A percentile compares a stretch with the other conserved stretches of the same genome.
phyloP scores from a whole-genome alignment of 257 asterid genomes.

The Nicotiana attenuata region DNA sequence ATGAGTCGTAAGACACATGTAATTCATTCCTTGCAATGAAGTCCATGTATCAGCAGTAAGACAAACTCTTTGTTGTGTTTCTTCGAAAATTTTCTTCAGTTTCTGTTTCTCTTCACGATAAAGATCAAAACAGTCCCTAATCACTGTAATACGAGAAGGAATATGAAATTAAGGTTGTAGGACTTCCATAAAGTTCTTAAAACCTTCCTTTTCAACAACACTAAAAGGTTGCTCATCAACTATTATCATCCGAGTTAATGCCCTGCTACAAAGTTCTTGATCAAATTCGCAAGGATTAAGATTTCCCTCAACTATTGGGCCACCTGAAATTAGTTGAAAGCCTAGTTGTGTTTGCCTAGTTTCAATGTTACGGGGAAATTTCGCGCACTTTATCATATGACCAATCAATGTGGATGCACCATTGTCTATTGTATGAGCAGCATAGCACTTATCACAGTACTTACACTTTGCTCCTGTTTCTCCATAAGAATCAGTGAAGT shows the following conservation, averaged over 20 bases:
- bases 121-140: neutral
- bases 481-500: no score
- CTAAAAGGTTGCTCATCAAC: neutral
- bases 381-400: no score
- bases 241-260: neutral
- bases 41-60: slow-evolving; percentile 1
- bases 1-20: neutral
- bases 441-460: no score
- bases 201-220: neutral
- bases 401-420: no score
- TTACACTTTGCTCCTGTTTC: no score
- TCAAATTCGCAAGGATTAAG: neutral
- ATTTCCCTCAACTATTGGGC: neutral
- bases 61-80: neutral
- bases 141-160: neutral
- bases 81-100: neutral
- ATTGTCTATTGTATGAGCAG: no score
- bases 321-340: no score
- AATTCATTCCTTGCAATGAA: neutral
- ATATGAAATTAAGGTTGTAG: neutral
- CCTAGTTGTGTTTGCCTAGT: no score
- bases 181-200: neutral
- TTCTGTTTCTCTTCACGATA: neutral
- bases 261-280: neutral
- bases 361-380: no score